Conservation (phyloP, 805 yeast genomes). For the Myxozyma mucilagina region DNA sequence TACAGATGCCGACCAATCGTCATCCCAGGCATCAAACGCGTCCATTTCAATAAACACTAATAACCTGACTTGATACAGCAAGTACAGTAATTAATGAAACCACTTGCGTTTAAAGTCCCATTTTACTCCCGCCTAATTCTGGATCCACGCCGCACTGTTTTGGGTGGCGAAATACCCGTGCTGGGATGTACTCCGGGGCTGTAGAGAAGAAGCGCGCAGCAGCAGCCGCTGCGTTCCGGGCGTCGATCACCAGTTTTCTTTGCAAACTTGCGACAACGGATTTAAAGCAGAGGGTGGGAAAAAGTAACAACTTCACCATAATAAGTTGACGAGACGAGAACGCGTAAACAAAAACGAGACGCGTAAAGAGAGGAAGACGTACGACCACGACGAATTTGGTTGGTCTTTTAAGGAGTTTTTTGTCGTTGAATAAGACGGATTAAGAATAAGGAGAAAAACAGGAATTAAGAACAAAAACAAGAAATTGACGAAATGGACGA, state of each 20-base stretch:
- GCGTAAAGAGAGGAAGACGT: neutral
- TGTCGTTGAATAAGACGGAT: neutral
- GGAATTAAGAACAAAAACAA: neutral
- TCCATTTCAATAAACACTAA: neutral
- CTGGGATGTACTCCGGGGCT: neutral
- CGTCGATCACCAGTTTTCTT: constrained; percentile 7
- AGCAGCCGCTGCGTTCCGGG: neutral
- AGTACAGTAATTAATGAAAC: no score
- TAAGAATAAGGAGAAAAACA: no score
- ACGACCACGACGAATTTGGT: neutral
- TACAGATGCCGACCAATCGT: constrained; percentile 19
- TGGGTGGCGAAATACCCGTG: neutral
- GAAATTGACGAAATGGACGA: constrained; percentile 23
- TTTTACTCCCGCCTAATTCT: neutral
- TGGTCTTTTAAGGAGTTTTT: neutral
- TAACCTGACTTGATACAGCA: neutral
- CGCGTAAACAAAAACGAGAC: neutral
- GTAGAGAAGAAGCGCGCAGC: neutral
- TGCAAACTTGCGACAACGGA: no score
- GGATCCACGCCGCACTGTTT: neutral
- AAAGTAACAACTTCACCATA: neutral
- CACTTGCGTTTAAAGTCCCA: no score
- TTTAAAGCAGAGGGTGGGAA: no score
- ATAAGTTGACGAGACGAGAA: no score
- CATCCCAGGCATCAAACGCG: constrained; percentile 24